These are phyloP conservation scores for Stentor coeruleus DNA, from an alignment of 73 alveolate genomes.

Conservation along the genomic window DNA sequence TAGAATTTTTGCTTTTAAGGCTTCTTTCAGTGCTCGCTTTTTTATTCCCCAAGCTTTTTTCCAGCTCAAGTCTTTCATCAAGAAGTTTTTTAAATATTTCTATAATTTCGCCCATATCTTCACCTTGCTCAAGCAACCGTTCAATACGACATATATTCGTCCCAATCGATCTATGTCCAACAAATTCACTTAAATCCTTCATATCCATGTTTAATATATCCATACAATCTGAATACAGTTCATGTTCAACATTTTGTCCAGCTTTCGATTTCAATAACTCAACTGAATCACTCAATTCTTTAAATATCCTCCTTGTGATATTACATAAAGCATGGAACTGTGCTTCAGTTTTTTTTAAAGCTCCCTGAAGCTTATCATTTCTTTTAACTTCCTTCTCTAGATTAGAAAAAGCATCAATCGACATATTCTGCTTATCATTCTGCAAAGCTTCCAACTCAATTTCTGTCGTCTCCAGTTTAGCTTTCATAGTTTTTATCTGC, in stretches of 20 bases:
- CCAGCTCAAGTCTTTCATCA: conserved; percentile 18
- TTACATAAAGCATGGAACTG: not conserved
- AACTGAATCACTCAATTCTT: conserved; percentile 26
- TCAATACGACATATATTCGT: not conserved
- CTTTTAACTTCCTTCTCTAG: conserved; percentile 35
- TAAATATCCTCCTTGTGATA: conserved; percentile 25
- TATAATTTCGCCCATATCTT: conserved; percentile 10
- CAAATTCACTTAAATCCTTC: conserved; percentile 56
- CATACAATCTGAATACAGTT: conserved; percentile 49
- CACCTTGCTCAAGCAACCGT: not conserved
- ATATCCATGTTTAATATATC: conserved; percentile 41
- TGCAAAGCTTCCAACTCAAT: conserved; percentile 38
- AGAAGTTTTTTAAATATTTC: not conserved
- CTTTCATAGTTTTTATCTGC: conserved; percentile 37
- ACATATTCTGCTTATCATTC: conserved; percentile 17
- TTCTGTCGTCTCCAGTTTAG: conserved; percentile 34
- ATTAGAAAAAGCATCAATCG: conserved; percentile 22
- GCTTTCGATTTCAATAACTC: conserved; percentile 27
- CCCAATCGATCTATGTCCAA: conserved; percentile 2
- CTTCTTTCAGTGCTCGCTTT: no score
- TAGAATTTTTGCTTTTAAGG: no score
- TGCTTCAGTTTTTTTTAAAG: conserved; percentile 35
- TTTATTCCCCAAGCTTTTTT: conserved; percentile 23
- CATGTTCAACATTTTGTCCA: conserved; percentile 28
- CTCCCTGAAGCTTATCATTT: conserved; percentile 26